Evolutionary conservation across 768 basidiomycete genomes (phyloP), one percentile per base, ranked within the genome.

Genomic region (Ramaria rubella): DNA sequence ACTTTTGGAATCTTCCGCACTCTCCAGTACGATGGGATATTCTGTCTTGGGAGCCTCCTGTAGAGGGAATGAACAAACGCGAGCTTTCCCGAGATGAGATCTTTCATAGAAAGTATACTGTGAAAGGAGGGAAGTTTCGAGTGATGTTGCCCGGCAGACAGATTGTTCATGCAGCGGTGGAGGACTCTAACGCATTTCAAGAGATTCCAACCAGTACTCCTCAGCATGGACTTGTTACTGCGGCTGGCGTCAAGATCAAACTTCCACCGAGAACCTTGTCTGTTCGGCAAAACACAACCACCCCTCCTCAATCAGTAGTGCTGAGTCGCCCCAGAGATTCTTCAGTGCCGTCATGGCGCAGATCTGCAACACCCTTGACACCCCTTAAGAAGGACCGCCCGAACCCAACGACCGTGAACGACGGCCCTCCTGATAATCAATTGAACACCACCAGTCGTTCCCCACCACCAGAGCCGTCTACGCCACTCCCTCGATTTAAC

Each of bases 21-120:
- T 60, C 51, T 30, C 73, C 69, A 26, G 63, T 79, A 27, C 80
- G 84, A 42, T 77, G 80, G 70, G 88, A 90, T 52, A 77, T 83
- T 26, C 72, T 86, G 27, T 84, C 86, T 2, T 87, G 85, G 70
- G 79, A 82, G 30, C 87, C 90, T 51, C 85, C 86, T 17, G 75
- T 85, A 14, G 78, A 80, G 55, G 82, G 80, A 48, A 85, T 85
- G 81, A 79, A 62, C 52, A 77, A 71, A 42, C 74, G 78, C 46
- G 84, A 85, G 56, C 73, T 85, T 45, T 81, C 81, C 19, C 56
- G 88, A 38, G 85, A 87, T 61, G 82, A 86, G 27, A 65, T 84
- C 36, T 69, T 91, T 33, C 87, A 89, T 69, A 75, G 68, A 57
- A 78, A 72, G 59, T 72, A 75, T 15, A 61, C 60, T 21, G 6